phyloP scores from a whole-genome alignment of 192 early-diverging fungal genomes.

The Dissophora globulifera region DNA sequence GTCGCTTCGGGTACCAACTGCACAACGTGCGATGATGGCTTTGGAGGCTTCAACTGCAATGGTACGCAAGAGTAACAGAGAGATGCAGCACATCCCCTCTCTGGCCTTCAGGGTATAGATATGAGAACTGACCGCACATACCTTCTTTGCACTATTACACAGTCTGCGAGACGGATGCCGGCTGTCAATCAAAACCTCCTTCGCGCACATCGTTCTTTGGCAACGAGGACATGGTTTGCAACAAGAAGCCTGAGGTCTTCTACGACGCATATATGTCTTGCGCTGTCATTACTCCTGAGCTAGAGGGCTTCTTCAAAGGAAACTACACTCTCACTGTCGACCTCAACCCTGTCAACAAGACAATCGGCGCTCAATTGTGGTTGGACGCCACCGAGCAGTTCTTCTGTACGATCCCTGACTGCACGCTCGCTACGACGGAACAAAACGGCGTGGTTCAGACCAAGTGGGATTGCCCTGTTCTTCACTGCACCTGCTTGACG shows the following conservation, averaged over 20 bases:
- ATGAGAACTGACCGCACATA: too few species aligned
- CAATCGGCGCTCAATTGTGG: constrained; percentile 58
- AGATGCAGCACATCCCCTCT: too few species aligned
- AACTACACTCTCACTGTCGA: constrained; percentile 53
- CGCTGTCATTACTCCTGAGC: constrained; percentile 39
- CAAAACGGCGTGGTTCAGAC: constrained; percentile 16
- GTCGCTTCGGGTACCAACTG: constrained; percentile 5
- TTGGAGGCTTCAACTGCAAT: constrained; percentile 66
- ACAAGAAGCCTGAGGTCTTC: constrained; percentile 60
- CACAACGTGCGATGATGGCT: constrained; percentile 62
- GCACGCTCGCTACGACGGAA: constrained; percentile 46
- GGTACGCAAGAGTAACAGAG: too few species aligned
- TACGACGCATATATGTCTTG: constrained; percentile 52
- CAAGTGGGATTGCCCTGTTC: constrained; percentile 54
- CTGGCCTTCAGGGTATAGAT: too few species aligned
- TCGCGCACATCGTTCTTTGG: constrained; percentile 32
- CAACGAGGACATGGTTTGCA: constrained; percentile 60
- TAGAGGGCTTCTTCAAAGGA: constrained; percentile 56
- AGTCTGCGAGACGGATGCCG: constrained; percentile 55
- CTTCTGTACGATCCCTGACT: constrained; percentile 56
- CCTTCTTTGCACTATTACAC: neutral
- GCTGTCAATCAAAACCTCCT: constrained; percentile 45
- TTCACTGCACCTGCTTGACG: constrained; percentile 59
- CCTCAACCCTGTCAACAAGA: constrained; percentile 36
- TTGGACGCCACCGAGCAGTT: constrained; percentile 61